phyloP scores from a whole-genome alignment of 2,329 filamentous ascomycete species.

The Ophiostoma angusticollis region DNA sequence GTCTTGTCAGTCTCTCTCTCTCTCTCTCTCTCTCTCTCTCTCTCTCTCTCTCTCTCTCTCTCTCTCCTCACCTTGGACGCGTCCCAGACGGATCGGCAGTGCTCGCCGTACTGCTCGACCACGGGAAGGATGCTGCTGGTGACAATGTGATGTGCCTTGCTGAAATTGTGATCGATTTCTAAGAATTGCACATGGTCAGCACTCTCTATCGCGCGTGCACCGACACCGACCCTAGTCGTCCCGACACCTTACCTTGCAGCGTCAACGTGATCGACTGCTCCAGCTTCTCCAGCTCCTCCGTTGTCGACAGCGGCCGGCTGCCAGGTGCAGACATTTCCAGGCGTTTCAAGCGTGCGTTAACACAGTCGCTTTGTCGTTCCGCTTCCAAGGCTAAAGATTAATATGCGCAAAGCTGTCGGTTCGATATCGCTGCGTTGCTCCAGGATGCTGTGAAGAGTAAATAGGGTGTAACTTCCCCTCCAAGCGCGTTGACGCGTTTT shows the following conservation, averaged over 20 bases:
- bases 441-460: no score
- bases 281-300: constrained; percentile 88
- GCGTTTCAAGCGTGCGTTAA: no score
- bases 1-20: not conserved
- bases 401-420: no score
- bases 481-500: no score
- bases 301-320: constrained; percentile 56
- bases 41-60: no score
- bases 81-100: constrained; percentile 91
- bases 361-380: no score
- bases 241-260: constrained; percentile 54
- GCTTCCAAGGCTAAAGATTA: no score
- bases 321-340: constrained; percentile 37
- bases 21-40: no score
- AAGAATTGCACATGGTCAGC: constrained; percentile 5
- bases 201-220: no score
- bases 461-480: no score
- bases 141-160: constrained; percentile 88
- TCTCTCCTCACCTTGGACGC: constrained; percentile 65
- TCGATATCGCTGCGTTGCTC: no score
- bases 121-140: constrained; percentile 85
- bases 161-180: constrained; percentile 99
- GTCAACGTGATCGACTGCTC: constrained; percentile 96
- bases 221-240: not conserved
- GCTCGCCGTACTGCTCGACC: constrained; percentile 88